Conservation (phyloP, 805 yeast genomes). For the Myxozyma monticola region DNA sequence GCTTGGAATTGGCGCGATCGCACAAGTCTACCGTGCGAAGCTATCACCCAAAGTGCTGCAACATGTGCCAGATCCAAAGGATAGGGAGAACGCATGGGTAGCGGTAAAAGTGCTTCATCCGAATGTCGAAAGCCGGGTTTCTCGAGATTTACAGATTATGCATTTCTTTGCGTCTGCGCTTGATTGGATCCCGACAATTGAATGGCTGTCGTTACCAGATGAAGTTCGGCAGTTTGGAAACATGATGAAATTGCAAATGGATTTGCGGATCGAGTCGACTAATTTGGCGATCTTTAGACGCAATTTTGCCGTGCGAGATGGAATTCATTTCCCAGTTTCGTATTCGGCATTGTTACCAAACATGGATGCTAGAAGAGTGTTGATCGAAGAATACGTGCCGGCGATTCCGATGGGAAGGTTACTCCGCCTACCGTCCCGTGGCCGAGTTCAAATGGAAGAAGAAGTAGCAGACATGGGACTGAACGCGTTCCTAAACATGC, state of each 20-base stretch:
- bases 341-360: slow-evolving; percentile 44
- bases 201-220: slow-evolving; percentile 93
- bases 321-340: slow-evolving; percentile 80
- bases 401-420: slow-evolving; percentile 82
- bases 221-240: slow-evolving; percentile 87
- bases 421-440: slow-evolving; percentile 46
- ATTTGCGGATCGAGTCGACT: slow-evolving; percentile 83
- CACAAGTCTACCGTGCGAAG: slow-evolving; percentile 84
- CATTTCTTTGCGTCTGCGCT: slow-evolving; percentile 68
- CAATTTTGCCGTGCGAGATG: slow-evolving; percentile 59
- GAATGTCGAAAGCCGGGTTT: slow-evolving; percentile 65
- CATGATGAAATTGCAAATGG: slow-evolving; percentile 86
- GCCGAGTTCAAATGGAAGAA: slow-evolving; percentile 43
- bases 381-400: slow-evolving; percentile 81
- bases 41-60: slow-evolving; percentile 43
- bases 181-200: slow-evolving; percentile 86
- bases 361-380: slow-evolving; percentile 62
- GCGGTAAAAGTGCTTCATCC: slow-evolving; percentile 96
- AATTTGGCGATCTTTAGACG: slow-evolving; percentile 71
- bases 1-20: slow-evolving; percentile 97
- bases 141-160: slow-evolving; percentile 84
- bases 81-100: slow-evolving; percentile 47
- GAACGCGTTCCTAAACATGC: slow-evolving; percentile 90
- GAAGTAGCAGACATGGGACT: slow-evolving; percentile 75
- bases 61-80: slow-evolving; percentile 20